A percentile compares a stretch with the other conserved stretches of the same genome.
phyloP scores from a whole-genome alignment of 2,329 filamentous ascomycete species.

The Xylariaceae sp. region DNA sequence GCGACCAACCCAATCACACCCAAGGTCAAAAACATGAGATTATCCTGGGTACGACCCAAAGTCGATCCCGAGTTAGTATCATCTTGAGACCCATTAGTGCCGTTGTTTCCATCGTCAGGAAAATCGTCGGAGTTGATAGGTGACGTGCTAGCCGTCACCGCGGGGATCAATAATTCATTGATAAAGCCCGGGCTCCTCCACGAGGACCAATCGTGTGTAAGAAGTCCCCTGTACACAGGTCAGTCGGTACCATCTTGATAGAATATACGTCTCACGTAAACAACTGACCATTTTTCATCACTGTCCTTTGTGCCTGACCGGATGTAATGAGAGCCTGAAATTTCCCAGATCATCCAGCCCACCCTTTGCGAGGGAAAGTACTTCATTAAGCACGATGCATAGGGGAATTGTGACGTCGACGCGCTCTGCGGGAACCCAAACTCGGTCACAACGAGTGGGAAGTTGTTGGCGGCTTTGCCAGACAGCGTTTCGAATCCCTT shows the following conservation, averaged over 20 bases:
- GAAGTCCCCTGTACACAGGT: conserved; percentile 37
- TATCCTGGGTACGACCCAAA: background rate
- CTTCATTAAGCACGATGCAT: conserved; percentile 45
- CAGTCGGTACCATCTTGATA: background rate
- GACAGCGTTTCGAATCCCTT: conserved; percentile 48
- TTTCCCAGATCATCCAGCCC: conserved; percentile 53
- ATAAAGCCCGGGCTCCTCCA: conserved; percentile 42
- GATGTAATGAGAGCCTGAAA: conserved; percentile 55
- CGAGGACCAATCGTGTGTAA: conserved; percentile 47
- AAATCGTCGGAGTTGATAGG: conserved; percentile 16
- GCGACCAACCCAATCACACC: no score
- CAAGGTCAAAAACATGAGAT: no score
- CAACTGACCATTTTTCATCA: conserved; percentile 45
- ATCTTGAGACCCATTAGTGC: conserved; percentile 7
- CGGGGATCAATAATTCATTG: conserved; percentile 25
- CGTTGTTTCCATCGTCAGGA: background rate
- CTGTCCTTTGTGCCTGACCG: conserved; percentile 45
- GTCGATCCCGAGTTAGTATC: conserved; percentile 4
- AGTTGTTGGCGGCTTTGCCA: conserved; percentile 34
- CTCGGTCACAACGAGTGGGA: conserved; percentile 48
- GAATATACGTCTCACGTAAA: background rate
- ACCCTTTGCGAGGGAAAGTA: conserved; percentile 44
- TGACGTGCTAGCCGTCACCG: conserved; percentile 19
- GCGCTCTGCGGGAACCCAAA: conserved; percentile 48
- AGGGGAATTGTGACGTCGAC: conserved; percentile 40